Conservation (phyloP, 257 asterid genomes). For the Lycium ferocissimum region DNA sequence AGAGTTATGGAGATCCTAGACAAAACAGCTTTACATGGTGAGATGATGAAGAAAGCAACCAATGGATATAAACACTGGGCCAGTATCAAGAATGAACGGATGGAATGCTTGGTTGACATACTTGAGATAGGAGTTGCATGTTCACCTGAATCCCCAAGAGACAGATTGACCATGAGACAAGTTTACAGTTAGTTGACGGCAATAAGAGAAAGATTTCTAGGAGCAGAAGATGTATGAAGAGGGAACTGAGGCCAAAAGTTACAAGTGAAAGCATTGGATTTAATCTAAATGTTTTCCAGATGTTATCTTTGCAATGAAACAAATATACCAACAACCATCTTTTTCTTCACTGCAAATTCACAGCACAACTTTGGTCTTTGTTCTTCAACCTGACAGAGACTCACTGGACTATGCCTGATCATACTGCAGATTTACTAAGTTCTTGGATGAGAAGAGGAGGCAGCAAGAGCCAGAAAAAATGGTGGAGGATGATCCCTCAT, state of each 20-base stretch:
- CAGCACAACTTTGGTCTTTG: no score
- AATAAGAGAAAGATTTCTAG: background rate
- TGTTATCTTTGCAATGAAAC: no score
- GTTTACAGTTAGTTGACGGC: conserved; percentile 1
- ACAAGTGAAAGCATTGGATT: conserved; percentile 2
- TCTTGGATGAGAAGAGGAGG: no score
- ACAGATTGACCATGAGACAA: conserved; percentile 36
- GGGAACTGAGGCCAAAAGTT: background rate
- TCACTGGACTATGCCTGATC: no score
- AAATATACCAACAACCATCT: no score
- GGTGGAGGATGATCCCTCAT: no score
- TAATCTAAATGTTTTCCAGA: background rate
- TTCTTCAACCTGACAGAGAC: no score
- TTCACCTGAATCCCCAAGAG: conserved; percentile 36
- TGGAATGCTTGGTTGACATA: conserved; percentile 31
- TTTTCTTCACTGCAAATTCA: no score
- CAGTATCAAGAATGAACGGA: background rate
- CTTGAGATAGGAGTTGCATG: conserved; percentile 36
- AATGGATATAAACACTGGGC: background rate
- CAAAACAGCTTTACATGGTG: conserved; percentile 29
- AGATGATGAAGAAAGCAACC: conserved; percentile 4
- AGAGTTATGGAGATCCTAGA: conserved; percentile 36
- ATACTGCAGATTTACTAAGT: no score
- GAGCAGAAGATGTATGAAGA: background rate
- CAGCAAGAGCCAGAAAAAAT: no score